Conservation (phyloP, 140 eudicot species). For the Cichorium intybus region DNA sequence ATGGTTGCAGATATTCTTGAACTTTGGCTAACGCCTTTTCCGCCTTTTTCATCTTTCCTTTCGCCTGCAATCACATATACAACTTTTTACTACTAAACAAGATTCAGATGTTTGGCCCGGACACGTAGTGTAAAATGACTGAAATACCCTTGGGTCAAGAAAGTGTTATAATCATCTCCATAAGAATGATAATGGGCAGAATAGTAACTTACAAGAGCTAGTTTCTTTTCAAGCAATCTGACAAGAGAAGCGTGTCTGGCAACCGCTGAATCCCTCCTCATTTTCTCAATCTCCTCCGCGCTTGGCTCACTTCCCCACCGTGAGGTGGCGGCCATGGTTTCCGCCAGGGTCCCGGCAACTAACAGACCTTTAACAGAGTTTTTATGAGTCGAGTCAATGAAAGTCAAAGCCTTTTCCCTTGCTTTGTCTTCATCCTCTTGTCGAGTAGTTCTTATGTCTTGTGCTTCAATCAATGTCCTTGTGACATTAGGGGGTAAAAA, state of each 20-base stretch:
- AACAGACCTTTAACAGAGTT: slow-evolving; percentile 34
- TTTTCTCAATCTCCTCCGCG: slow-evolving; percentile 52
- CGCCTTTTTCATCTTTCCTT: slow-evolving; percentile 61
- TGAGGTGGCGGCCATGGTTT: slow-evolving; percentile 83
- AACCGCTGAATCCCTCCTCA: slow-evolving; percentile 66
- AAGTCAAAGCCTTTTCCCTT: slow-evolving; percentile 51
- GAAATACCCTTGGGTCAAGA: neutral
- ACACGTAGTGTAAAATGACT: neutral
- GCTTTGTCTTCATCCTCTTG: slow-evolving; percentile 86
- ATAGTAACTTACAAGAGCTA: slow-evolving; percentile 59
- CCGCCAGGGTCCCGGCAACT: slow-evolving; percentile 91
- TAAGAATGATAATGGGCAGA: slow-evolving; percentile 6
- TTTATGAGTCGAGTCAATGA: slow-evolving; percentile 38
- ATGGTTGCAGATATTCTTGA: slow-evolving; percentile 59
- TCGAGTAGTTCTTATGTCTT: slow-evolving; percentile 35
- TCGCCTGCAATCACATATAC: slow-evolving; percentile 51
- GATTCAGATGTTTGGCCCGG: too few species aligned
- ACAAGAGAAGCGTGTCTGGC: slow-evolving; percentile 80
- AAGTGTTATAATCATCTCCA: slow-evolving; percentile 1
- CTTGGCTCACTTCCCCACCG: slow-evolving; percentile 75
- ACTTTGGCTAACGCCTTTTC: slow-evolving; percentile 73
- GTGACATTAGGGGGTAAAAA: slow-evolving; percentile 76
- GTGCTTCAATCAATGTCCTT: slow-evolving; percentile 49
- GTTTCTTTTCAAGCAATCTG: slow-evolving; percentile 64
- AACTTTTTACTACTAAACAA: too few species aligned